Evolutionary conservation across 306 rosid species (phyloP), one percentile per base, ranked within the genome.

Genomic region (Adenanthera pavonina): DNA sequence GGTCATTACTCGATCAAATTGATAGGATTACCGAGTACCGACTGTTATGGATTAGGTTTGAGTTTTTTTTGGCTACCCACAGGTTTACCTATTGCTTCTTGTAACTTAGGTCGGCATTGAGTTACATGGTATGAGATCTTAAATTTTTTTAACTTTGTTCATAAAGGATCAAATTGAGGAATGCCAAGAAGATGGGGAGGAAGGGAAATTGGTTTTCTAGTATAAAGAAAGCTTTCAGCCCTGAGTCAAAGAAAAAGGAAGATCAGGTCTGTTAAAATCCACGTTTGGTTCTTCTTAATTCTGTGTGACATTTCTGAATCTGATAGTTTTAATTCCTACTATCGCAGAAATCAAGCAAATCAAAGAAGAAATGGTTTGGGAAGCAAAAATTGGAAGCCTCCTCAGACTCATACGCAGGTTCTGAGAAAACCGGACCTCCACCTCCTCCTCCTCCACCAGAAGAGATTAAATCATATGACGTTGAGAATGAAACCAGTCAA

Each of bases 281-380:
- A 19, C 65, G 12, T 65, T 15, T 64, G 25, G 65, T 77, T 19
- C 71, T 41, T 70, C 47, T 36, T 35, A 35, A 51, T 53, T 70
- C 44, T 15, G 12, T 69, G 80, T 11, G 52, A 62, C 66, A 0
- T 75, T 85, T 84, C 61, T 79, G 62, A 75, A 84, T 84, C 61
- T 79, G 62, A 75, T 84, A 46, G 44, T 69, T 70, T 68, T 69
- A 15, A 72, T 49, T 51, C 72, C 54, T 64, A 7, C 14, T 72
- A 46, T 20, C 73, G 69, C 85, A 96, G 98, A 88, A 78, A 84
- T 90, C 97, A 66, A 84, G 81, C 67, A 86, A 87, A 74, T 91
- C 97, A 47, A 96, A 93, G 87, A 92, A 93, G 97, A 92, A 96
- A 93, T 96, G 99, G 99, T 90, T 91, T 77, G 97, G 99, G 85